Conservation (phyloP, 2,329 filamentous ascomycete genomes). For the Colletotrichum shisoi region DNA sequence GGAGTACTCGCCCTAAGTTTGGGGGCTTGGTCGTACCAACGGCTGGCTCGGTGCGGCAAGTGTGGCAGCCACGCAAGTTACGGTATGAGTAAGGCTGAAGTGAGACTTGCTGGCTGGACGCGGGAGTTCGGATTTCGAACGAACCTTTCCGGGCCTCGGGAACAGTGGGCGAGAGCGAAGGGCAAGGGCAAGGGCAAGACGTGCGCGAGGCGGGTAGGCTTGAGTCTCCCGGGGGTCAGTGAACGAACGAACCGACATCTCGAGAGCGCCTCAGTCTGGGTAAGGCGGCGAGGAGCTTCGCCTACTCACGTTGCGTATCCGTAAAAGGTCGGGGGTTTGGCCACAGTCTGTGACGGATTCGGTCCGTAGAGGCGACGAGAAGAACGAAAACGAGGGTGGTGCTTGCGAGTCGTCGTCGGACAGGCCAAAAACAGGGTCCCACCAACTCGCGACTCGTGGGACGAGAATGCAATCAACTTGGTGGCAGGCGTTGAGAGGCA, state of each 20-base stretch:
- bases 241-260: slow-evolving; percentile 9
- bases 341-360: neutral
- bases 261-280: neutral
- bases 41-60: slow-evolving; percentile 9
- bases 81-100: slow-evolving; percentile 26
- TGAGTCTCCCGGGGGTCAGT: slow-evolving; percentile 4
- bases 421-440: neutral
- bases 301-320: slow-evolving; percentile 2
- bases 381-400: neutral
- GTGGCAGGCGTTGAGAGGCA: neutral
- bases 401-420: slow-evolving; percentile 12
- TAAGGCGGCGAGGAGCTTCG: slow-evolving; percentile 1
- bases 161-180: neutral
- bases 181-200: neutral
- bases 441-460: slow-evolving; percentile 15
- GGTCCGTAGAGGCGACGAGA: slow-evolving; percentile 2
- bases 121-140: slow-evolving; percentile 24
- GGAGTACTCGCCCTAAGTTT: slow-evolving; percentile 14
- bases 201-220: neutral
- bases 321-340: neutral
- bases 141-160: slow-evolving; percentile 16
- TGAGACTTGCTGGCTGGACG: slow-evolving; percentile 16
- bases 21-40: neutral
- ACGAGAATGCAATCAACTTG: neutral
- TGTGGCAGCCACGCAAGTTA: slow-evolving; percentile 30